These are phyloP conservation scores for Bretziella fagacearum DNA, from an alignment of 2,329 filamentous ascomycete genomes.

Conservation along the genomic window DNA sequence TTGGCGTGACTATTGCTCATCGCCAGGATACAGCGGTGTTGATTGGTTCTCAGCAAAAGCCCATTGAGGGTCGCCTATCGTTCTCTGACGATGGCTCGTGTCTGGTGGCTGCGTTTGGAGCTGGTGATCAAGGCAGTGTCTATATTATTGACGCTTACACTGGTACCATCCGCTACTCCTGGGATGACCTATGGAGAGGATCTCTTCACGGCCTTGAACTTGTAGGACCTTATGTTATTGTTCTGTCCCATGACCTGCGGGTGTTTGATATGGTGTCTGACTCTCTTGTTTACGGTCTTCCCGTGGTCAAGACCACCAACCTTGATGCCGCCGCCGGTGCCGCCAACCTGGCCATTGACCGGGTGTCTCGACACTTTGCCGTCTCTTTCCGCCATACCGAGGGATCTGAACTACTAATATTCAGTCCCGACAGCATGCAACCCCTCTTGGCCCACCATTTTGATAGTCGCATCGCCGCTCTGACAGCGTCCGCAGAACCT, in stretches of 20 bases:
- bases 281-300: constrained; percentile 48
- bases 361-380: constrained; percentile 46
- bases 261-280: constrained; percentile 78
- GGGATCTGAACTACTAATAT: constrained; percentile 46
- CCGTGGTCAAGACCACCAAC: constrained; percentile 28
- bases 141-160: constrained; percentile 60
- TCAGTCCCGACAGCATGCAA: constrained; percentile 41
- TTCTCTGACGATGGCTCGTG: constrained; percentile 77
- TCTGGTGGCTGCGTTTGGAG: constrained; percentile 50
- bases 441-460: constrained; percentile 42
- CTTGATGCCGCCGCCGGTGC: constrained; percentile 27
- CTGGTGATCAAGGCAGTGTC: constrained; percentile 41
- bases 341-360: constrained; percentile 56
- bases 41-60: constrained; percentile 17
- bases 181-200: constrained; percentile 50
- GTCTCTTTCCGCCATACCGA: constrained; percentile 34
- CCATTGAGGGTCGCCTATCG: constrained; percentile 44
- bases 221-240: constrained; percentile 55
- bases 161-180: constrained; percentile 47
- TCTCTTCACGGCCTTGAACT: constrained; percentile 52
- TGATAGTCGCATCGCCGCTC: constrained; percentile 43
- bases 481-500: constrained; percentile 33
- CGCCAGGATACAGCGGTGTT: constrained; percentile 20
- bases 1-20: constrained; percentile 34
- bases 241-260: constrained; percentile 53